Percentiles rank a stretch among this genome's conserved stretches.
Evolutionary conservation across 2,329 filamentous ascomycete genomes (phyloP).

Genomic region (Furcasterigmium furcatum): DNA sequence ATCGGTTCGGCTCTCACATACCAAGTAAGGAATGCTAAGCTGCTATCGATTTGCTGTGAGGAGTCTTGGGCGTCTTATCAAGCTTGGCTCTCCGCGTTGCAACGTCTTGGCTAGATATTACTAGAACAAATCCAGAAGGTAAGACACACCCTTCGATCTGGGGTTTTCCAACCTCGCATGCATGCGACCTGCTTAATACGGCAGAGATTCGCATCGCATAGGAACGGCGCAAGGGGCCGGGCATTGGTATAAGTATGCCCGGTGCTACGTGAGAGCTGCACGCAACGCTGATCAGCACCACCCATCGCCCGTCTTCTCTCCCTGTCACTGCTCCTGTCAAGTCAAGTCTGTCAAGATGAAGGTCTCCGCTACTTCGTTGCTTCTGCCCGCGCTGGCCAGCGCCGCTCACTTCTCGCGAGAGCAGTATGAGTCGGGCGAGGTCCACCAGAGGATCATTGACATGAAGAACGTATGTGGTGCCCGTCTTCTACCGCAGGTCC

Average conservation of each 20-base stretch:
- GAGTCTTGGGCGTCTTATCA: not conserved
- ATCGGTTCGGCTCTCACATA: too few relatives aligned
- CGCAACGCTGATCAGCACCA: not conserved
- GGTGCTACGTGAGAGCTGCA: not conserved
- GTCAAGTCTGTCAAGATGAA: constrained; percentile 8
- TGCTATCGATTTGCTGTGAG: too few relatives aligned
- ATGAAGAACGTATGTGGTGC: constrained; percentile 7
- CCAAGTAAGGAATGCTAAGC: too few relatives aligned
- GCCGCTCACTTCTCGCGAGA: constrained; percentile 9
- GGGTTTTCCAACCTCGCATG: not conserved
- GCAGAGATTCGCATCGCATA: not conserved
- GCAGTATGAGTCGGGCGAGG: constrained; percentile 10
- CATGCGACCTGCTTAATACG: not conserved
- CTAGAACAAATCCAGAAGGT: constrained; percentile 3
- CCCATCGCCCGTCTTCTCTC: not conserved
- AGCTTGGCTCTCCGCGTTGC: not conserved
- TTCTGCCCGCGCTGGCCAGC: constrained; percentile 8
- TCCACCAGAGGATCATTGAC: constrained; percentile 12
- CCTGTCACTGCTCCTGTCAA: not conserved
- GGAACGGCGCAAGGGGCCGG: not conserved
- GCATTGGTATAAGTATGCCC: not conserved
- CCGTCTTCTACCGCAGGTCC: not conserved
- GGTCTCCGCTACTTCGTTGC: constrained; percentile 2
- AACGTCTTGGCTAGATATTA: not conserved
- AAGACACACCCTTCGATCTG: not conserved